Conservation (phyloP, 2,329 filamentous ascomycete species). For the Bimuria novae-zelandiae region DNA sequence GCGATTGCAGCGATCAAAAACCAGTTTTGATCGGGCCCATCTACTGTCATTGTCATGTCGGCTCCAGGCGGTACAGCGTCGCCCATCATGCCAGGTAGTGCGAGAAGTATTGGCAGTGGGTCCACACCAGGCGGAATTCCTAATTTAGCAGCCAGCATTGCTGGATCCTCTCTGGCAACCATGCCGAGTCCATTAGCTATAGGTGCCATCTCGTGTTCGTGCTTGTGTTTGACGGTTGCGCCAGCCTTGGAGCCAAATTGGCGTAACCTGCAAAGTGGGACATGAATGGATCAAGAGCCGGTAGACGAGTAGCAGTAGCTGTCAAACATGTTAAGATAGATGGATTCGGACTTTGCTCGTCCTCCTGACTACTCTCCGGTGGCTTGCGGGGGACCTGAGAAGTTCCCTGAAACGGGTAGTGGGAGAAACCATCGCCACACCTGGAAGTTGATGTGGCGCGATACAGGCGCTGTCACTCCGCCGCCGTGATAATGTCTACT, state of each 20-base stretch:
- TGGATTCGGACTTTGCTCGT: conserved; percentile 9
- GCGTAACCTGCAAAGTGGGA: background rate
- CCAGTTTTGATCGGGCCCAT: conserved; percentile 30
- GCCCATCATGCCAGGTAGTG: conserved; percentile 18
- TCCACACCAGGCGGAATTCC: conserved; percentile 19
- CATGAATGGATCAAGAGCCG: background rate
- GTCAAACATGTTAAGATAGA: background rate
- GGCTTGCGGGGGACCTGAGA: background rate
- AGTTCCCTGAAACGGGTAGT: conserved; percentile 3
- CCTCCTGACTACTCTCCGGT: conserved; percentile 8
- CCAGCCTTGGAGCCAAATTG: background rate
- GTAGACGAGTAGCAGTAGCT: background rate
- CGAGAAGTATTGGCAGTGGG: conserved; percentile 17
- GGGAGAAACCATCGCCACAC: background rate
- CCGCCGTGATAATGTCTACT: background rate
- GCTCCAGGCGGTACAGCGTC: conserved; percentile 24
- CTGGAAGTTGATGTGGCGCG: background rate
- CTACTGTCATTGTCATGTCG: conserved; percentile 25
- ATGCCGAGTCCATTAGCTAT: background rate
- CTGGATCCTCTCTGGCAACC: conserved; percentile 1
- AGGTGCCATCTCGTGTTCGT: conserved; percentile 6
- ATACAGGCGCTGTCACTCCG: background rate
- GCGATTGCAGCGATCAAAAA: conserved; percentile 25
- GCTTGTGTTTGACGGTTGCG: background rate
- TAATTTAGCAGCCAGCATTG: background rate